Base-by-base conservation (phyloP, 345 rosid species). In the Eucalyptus pauciflora region DNA sequence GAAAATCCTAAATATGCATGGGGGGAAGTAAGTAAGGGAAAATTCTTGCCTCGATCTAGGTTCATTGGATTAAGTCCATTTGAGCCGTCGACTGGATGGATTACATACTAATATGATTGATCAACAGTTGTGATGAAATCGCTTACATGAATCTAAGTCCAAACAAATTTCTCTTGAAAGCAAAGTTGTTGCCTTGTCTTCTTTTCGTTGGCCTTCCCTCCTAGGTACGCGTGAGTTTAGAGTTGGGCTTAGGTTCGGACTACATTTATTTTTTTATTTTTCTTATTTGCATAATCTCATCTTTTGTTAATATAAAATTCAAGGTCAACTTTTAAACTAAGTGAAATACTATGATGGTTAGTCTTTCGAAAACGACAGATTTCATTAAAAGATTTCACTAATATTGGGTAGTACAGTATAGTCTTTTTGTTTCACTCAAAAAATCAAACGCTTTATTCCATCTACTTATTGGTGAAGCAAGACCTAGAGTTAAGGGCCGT, bases 1-100 rank as follows among this genome's bases (percentile, higher is more conserved):
- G 31, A 27, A 5, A 60, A 60, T 60, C n/a, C n/a, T 60, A 60
- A 60, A 27, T 60, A 27, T 27, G 69, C n/a, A 60, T 27, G 31
- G 67, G 31, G 31, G 69, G 2, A 13, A 58, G n/a, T 60, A 60
- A 25, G 8, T 0, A 60, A 13, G 31, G 16, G 15, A 4, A n/a
- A n/a, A n/a, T n/a, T 64, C 71, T 0, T 6, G 17, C 67, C 29
- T 60, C 7, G 2, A 10, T 13, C 29, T 24, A 25, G n/a, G n/a
- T 29, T 29, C 12, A 31, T 0, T 31, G 11, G 79, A 67, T 22
- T 31, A 31, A 7, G 12, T 67, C 10, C 22, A 15, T 8, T 0
- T 15, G 43, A 67, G 22, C 24, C 22, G 1, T 8, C 4, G 24
- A 17, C 6, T 24, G 8, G 0, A 33, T 15, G 43, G 2, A 37